phyloP scores from a whole-genome alignment of 768 basidiomycete species.

The Aureoboletus auriporus region DNA sequence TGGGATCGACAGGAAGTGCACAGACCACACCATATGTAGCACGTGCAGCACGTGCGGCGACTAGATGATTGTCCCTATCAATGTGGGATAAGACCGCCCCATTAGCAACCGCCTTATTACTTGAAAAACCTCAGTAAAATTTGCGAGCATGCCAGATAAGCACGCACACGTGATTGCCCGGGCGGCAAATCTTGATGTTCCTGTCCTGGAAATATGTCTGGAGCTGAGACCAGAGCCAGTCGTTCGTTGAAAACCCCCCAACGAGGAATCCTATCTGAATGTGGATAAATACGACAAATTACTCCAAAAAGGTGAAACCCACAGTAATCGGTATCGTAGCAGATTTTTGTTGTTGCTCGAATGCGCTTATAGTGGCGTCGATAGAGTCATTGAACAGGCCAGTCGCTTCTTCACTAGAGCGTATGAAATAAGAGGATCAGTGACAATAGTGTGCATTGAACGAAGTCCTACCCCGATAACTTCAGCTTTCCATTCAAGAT shows the following conservation, averaged over 20 bases:
- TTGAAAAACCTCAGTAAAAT: background rate
- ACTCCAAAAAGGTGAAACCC: background rate
- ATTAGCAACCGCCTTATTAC: conserved; percentile 9
- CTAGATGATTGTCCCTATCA: background rate
- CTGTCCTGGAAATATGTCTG: conserved; percentile 6
- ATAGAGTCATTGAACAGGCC: conserved; percentile 6
- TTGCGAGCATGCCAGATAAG: background rate
- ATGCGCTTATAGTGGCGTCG: conserved; percentile 10
- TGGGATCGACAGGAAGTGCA: background rate
- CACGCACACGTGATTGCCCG: conserved; percentile 5
- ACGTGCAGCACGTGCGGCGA: background rate
- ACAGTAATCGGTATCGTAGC: background rate
- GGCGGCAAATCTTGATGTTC: conserved; percentile 4
- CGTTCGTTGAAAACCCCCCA: conserved; percentile 7
- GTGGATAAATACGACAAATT: background rate
- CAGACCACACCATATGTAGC: background rate
- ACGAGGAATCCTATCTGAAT: conserved; percentile 12
- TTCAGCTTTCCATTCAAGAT: conserved; percentile 5
- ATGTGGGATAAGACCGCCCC: conserved; percentile 1
- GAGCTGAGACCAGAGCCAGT: conserved; percentile 6
- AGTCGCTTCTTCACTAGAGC: conserved; percentile 4
- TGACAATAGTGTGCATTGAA: background rate
- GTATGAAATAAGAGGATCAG: background rate
- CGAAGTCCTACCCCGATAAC: conserved; percentile 3
- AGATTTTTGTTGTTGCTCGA: conserved; percentile 6